These are phyloP conservation scores for Coniosporium apollinis DNA, from an alignment of 495 filamentous ascomycete genomes.

Conservation along the genomic window DNA sequence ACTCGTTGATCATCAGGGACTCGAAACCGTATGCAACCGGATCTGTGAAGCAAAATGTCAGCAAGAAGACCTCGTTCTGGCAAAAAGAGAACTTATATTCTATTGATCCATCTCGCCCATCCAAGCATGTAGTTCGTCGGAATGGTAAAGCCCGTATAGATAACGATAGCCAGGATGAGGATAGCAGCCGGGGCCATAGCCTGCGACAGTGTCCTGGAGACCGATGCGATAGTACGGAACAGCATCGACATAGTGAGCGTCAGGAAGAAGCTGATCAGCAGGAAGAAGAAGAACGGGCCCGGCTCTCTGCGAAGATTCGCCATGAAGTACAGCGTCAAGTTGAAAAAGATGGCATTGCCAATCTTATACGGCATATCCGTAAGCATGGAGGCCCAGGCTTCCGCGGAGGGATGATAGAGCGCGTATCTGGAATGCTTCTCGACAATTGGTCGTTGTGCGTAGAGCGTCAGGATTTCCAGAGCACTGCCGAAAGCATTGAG, in stretches of 20 bases:
- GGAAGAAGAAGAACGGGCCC: slow-evolving; percentile 39
- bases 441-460: slow-evolving; percentile 78
- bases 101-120: slow-evolving; percentile 83
- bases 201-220: slow-evolving; percentile 61
- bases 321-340: slow-evolving; percentile 69
- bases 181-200: slow-evolving; percentile 72
- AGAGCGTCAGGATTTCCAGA: slow-evolving; percentile 71
- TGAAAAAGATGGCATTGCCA: slow-evolving; percentile 42
- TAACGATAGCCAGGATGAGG: slow-evolving; percentile 64
- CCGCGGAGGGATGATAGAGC: slow-evolving; percentile 80
- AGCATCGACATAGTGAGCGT: slow-evolving; percentile 27
- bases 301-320: slow-evolving; percentile 63
- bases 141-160: slow-evolving; percentile 85
- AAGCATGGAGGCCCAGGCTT: slow-evolving; percentile 71
- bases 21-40: slow-evolving; percentile 82
- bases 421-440: slow-evolving; percentile 85
- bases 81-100: too few species aligned
- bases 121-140: slow-evolving; percentile 57
- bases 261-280: slow-evolving; percentile 26
- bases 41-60: slow-evolving; percentile 68
- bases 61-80: too few species aligned
- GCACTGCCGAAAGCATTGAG: slow-evolving; percentile 70
- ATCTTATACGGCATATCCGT: slow-evolving; percentile 57
- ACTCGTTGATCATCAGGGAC: slow-evolving; percentile 81
- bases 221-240: slow-evolving; percentile 70